Evolutionary conservation across 2,329 filamentous ascomycete genomes (phyloP).

Genomic region (Aspergillus luchuensis): DNA sequence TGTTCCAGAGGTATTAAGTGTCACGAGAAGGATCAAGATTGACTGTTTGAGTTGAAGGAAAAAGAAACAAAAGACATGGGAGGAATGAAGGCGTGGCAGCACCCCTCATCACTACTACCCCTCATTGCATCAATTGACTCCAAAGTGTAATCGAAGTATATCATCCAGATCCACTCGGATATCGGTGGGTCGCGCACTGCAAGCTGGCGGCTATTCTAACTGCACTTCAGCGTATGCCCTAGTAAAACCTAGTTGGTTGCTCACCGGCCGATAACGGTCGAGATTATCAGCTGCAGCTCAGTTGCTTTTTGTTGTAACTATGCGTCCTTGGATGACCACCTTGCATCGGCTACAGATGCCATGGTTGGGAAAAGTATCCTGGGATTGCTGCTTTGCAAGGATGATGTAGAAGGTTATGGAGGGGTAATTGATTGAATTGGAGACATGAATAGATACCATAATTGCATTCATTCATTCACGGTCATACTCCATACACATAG

Average conservation of each 20-base stretch:
- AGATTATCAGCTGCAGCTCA: not conserved
- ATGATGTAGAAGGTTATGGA: not conserved
- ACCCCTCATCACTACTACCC: not conserved
- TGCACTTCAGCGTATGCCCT: not conserved
- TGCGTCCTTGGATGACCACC: not conserved
- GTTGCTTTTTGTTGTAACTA: no score
- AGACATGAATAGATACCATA: not conserved
- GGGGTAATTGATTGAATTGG: not conserved
- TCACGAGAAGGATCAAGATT: not conserved
- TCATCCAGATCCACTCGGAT: not conserved
- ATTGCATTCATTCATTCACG: not conserved
- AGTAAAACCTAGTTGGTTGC: not conserved
- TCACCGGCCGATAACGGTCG: not conserved
- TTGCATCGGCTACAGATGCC: not conserved
- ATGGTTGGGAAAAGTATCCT: not conserved
- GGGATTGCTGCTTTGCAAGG: not conserved
- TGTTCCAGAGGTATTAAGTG: not conserved
- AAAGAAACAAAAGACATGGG: not conserved
- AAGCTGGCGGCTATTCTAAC: not conserved
- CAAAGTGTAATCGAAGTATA: not conserved
- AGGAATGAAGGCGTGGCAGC: not conserved
- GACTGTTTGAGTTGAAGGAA: not conserved
- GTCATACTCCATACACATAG: not conserved
- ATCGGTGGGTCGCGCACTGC: not conserved
- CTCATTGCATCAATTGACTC: not conserved